Percentiles rank a stretch among this genome's conserved stretches.
Conservation (phyloP, 73 alveolate genomes). For the Stentor roeselii region DNA sequence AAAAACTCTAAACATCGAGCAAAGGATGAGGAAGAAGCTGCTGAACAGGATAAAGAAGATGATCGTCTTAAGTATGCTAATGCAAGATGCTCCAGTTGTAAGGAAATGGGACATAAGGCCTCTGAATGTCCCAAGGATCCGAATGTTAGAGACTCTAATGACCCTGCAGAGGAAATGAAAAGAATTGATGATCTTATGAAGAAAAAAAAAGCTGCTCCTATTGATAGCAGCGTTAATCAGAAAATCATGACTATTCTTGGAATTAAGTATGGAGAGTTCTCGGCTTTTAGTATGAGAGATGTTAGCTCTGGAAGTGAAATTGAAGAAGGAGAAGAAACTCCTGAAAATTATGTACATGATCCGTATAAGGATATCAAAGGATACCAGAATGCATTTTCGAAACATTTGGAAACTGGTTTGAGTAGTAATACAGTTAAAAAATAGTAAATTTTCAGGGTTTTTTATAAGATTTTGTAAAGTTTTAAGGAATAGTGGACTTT, state of each 20-base stretch:
- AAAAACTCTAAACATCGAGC: slow-evolving; percentile 57
- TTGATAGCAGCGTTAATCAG: background rate
- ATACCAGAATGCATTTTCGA: background rate
- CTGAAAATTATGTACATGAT: slow-evolving; percentile 12
- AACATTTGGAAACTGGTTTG: no score
- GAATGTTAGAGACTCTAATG: slow-evolving; percentile 37
- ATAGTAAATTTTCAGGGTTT: no score
- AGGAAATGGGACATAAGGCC: slow-evolving; percentile 55
- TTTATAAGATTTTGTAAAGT: no score
- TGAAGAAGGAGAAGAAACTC: slow-evolving; percentile 4
- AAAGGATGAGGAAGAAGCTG: slow-evolving; percentile 66
- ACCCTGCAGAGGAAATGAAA: slow-evolving; percentile 45
- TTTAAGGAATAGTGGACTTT: no score
- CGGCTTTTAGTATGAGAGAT: background rate
- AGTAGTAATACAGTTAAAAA: no score
- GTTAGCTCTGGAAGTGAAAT: background rate
- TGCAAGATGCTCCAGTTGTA: slow-evolving; percentile 54
- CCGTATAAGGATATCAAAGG: slow-evolving; percentile 10
- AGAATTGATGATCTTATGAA: slow-evolving; percentile 44
- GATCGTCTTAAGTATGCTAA: slow-evolving; percentile 31
- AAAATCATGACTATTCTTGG: slow-evolving; percentile 4
- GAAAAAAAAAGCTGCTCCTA: slow-evolving; percentile 7
- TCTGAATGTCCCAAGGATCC: slow-evolving; percentile 65
- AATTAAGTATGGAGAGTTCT: background rate
- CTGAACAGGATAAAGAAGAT: slow-evolving; percentile 42